Percentiles rank a stretch among this genome's conserved stretches.
Conservation (phyloP, 352 stramenopile genomes). For the Achlya hypogyna region DNA sequence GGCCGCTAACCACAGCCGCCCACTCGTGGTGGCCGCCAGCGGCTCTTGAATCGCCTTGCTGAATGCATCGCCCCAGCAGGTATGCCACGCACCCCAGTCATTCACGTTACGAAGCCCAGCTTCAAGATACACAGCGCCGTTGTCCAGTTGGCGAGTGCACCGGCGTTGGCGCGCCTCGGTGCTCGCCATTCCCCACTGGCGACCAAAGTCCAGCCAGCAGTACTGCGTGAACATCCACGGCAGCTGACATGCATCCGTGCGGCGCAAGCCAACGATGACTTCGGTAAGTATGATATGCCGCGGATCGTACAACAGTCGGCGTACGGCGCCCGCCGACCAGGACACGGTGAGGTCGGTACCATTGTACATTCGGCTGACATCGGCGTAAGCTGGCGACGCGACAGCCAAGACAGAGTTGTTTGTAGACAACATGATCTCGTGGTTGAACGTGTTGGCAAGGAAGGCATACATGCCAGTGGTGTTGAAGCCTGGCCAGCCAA, state of each 20-base stretch:
- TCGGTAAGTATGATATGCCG: not conserved
- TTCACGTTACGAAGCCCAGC: not conserved
- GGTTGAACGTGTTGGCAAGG: not conserved
- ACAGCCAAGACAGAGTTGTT: not conserved
- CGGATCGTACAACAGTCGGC: not conserved
- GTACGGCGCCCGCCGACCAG: not conserved
- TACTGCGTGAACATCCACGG: slow-evolving; percentile 21
- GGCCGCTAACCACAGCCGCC: too few species aligned
- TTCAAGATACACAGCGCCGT: slow-evolving; percentile 15
- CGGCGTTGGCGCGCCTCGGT: not conserved
- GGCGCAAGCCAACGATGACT: not conserved
- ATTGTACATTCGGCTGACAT: not conserved
- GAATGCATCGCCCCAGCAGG: not conserved
- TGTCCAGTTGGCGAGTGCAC: not conserved
- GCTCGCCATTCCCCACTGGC: slow-evolving; percentile 10
- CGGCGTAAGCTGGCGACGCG: not conserved
- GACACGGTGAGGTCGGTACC: not conserved
- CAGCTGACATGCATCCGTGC: slow-evolving; percentile 1
- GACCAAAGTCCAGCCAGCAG: slow-evolving; percentile 14
- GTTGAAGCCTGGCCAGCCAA: slow-evolving; percentile 5
- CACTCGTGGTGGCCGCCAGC: not conserved
- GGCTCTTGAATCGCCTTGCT: not conserved
- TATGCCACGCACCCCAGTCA: not conserved
- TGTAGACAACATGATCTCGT: not conserved
- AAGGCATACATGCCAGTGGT: not conserved